Conservation (phyloP, 495 filamentous ascomycete species). For the Xylaria grammica region DNA sequence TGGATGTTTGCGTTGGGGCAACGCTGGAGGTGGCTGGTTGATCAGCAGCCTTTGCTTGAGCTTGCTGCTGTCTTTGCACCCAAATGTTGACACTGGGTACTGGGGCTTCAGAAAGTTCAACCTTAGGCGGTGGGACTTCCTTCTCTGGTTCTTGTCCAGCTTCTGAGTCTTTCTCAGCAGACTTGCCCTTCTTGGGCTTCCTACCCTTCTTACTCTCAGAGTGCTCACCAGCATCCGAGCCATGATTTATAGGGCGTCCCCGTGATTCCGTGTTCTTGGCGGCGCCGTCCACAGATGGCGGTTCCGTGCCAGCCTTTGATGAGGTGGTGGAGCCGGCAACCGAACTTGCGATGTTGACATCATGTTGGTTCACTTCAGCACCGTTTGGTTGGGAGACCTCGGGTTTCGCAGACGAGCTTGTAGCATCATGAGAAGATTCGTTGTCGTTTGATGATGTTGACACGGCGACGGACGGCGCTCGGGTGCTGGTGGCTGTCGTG, state of each 20-base stretch:
- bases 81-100: slow-evolving; percentile 85
- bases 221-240: slow-evolving; percentile 46
- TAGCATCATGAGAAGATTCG: slow-evolving; percentile 38
- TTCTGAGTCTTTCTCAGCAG: slow-evolving; percentile 49
- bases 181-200: slow-evolving; percentile 55
- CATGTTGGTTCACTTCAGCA: slow-evolving; percentile 29
- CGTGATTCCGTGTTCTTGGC: slow-evolving; percentile 30
- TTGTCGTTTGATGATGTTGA: slow-evolving; percentile 68
- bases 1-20: not conserved
- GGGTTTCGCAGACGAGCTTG: slow-evolving; percentile 38
- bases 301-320: slow-evolving; percentile 30
- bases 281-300: slow-evolving; percentile 27
- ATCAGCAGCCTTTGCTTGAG: slow-evolving; percentile 61
- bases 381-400: slow-evolving; percentile 25
- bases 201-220: slow-evolving; percentile 49
- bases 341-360: slow-evolving; percentile 17
- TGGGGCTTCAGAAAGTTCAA: slow-evolving; percentile 78
- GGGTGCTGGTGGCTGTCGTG: slow-evolving; percentile 55
- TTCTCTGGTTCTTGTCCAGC: slow-evolving; percentile 47
- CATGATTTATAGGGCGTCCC: slow-evolving; percentile 36
- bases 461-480: slow-evolving; percentile 43
- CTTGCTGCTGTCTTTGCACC: slow-evolving; percentile 74
- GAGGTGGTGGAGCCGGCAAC: slow-evolving; percentile 27
- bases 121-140: slow-evolving; percentile 58
- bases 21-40: slow-evolving; percentile 2